A percentile compares a stretch with the other conserved stretches of the same genome.
phyloP scores from a whole-genome alignment of 805 yeast genomes.

The Millerozyma miso region DNA sequence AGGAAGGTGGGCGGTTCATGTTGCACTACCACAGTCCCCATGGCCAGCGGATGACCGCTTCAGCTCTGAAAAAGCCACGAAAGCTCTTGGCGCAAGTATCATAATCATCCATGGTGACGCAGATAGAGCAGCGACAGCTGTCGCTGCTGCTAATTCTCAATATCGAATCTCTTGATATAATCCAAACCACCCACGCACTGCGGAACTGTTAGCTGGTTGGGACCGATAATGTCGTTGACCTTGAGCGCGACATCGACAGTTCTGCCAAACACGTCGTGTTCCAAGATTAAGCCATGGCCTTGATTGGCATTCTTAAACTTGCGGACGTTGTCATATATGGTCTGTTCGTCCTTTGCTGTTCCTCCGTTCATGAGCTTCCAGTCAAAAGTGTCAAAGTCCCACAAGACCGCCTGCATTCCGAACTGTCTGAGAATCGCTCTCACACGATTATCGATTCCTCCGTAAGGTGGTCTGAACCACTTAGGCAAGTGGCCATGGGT shows the following conservation, averaged over 20 bases:
- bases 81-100: too few relatives aligned
- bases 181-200: constrained; percentile 68
- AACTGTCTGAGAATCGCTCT: constrained; percentile 75
- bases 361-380: constrained; percentile 59
- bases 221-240: constrained; percentile 51
- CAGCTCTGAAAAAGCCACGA: too few relatives aligned
- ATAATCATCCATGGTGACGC: too few relatives aligned
- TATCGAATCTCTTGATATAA: constrained; percentile 44
- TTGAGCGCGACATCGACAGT: constrained; percentile 71
- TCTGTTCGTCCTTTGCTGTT: constrained; percentile 42
- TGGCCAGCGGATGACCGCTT: too few relatives aligned
- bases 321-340: constrained; percentile 53
- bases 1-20: too few relatives aligned
- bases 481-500: constrained; percentile 83
- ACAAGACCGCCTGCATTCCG: constrained; percentile 81
- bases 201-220: constrained; percentile 70
- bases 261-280: constrained; percentile 70
- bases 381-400: constrained; percentile 91
- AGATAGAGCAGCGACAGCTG: too few relatives aligned
- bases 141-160: neutral
- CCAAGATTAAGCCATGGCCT: constrained; percentile 66
- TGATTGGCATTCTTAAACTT: constrained; percentile 40
- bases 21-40: too few relatives aligned
- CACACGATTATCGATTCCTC: constrained; percentile 86
- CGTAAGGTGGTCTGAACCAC: constrained; percentile 96